Evolutionary conservation across 148 eudicot species (phyloP).

Genomic region (Silene uniflora): DNA sequence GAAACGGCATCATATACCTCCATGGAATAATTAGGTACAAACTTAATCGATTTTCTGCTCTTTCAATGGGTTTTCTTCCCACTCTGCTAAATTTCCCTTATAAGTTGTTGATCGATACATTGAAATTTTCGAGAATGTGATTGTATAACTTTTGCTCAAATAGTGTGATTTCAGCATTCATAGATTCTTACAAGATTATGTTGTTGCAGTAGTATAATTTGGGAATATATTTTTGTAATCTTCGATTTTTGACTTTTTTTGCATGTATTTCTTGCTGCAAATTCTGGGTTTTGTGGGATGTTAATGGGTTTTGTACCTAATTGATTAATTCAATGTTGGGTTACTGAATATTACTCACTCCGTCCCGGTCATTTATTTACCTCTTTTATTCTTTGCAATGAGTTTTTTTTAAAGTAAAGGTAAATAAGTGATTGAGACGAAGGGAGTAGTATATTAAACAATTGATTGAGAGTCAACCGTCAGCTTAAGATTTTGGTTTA

Average conservation of each 20-base stretch:
- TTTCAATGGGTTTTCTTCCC: background rate
- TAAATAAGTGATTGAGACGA: too few relatives aligned
- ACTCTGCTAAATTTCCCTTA: background rate
- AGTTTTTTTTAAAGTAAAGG: too few relatives aligned
- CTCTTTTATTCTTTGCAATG: too few relatives aligned
- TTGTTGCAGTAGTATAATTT: background rate
- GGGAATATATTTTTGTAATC: background rate
- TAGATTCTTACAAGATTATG: background rate
- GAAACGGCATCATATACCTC: background rate
- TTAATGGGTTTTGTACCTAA: background rate
- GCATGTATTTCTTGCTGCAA: slow-evolving; percentile 3
- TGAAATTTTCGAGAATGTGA: background rate
- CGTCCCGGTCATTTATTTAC: too few relatives aligned
- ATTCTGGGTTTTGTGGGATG: slow-evolving; percentile 4
- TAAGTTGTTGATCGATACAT: background rate
- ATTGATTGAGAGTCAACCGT: background rate
- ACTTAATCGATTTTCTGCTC: background rate
- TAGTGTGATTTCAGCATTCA: background rate
- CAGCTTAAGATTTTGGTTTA: background rate
- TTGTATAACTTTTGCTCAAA: background rate
- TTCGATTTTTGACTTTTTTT: background rate
- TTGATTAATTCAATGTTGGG: background rate
- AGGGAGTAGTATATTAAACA: too few relatives aligned
- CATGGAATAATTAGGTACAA: background rate
- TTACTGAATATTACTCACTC: too few relatives aligned